A percentile compares a stretch with the other conserved stretches of the same genome.
Conservation (phyloP, 352 stramenopile genomes). For the Globisporangium paroecandrum region DNA sequence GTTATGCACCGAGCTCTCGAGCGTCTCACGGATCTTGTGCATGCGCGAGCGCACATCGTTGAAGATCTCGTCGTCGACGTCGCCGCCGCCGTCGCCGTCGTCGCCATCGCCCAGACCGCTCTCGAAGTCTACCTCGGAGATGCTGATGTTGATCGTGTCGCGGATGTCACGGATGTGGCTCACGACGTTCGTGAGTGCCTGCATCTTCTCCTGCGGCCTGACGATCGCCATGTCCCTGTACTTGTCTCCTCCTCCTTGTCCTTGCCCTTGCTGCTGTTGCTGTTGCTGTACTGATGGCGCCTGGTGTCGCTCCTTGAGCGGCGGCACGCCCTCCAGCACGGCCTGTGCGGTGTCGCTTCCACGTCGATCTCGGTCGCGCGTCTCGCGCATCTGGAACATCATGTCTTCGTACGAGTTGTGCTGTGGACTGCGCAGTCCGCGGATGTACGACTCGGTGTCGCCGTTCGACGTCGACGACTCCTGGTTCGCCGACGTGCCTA, state of each 20-base stretch:
- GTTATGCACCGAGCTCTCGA: conserved; percentile 48
- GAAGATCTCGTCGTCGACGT: conserved; percentile 33
- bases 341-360: conserved; percentile 31
- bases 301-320: conserved; percentile 1
- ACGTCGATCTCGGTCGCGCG: conserved; percentile 37
- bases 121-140: conserved; percentile 41
- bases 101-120: conserved; percentile 24
- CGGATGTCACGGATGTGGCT: conserved; percentile 60
- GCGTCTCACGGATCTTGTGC: conserved; percentile 46
- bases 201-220: conserved; percentile 45
- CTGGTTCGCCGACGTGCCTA: conserved; percentile 22
- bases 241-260: conserved; percentile 12
- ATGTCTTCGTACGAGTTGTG: conserved; percentile 64
- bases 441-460: conserved; percentile 50
- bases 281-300: background rate
- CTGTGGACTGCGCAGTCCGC: conserved; percentile 37
- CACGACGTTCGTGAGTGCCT: conserved; percentile 55
- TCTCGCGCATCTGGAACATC: conserved; percentile 55
- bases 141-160: conserved; percentile 65
- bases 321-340: conserved; percentile 11
- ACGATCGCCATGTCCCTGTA: conserved; percentile 15
- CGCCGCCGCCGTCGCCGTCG: conserved; percentile 14
- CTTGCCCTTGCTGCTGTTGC: conserved; percentile 10
- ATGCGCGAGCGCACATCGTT: conserved; percentile 58
- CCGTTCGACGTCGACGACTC: conserved; percentile 51